phyloP scores from a whole-genome alignment of 176 grass and related monocot species.

The Ananas comosus region DNA sequence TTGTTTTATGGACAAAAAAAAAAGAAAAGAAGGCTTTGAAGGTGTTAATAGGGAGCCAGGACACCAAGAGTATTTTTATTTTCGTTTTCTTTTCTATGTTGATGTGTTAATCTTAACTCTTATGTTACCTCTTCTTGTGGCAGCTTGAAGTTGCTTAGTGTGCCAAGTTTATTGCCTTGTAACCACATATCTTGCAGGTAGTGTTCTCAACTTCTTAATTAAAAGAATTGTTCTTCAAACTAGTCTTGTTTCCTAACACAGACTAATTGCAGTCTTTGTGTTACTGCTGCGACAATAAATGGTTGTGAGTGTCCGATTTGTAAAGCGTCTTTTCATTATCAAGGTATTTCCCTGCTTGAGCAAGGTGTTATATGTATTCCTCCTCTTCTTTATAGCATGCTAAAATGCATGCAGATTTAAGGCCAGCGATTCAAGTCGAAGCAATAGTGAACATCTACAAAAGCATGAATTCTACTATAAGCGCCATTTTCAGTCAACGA shows the following conservation, averaged over 20 bases:
- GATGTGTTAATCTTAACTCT: background rate
- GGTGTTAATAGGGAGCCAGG: too few species aligned
- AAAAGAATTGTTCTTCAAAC: background rate
- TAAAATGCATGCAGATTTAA: conserved; percentile 27
- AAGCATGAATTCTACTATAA: conserved; percentile 61
- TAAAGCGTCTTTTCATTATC: conserved; percentile 48
- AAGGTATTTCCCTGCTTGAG: conserved; percentile 33
- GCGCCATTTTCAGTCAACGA: conserved; percentile 35
- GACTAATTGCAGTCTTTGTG: conserved; percentile 49
- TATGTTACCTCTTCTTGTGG: background rate
- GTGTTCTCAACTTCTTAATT: background rate
- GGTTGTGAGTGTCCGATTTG: conserved; percentile 64
- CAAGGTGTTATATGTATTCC: background rate
- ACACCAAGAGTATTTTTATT: background rate
- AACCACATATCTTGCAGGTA: conserved; percentile 88
- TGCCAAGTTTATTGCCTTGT: conserved; percentile 71
- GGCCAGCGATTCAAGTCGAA: conserved; percentile 46
- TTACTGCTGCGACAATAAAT: conserved; percentile 21
- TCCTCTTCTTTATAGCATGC: background rate
- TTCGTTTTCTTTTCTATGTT: background rate
- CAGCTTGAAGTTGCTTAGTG: conserved; percentile 75
- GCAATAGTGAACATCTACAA: conserved; percentile 64
- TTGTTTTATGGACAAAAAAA: too few species aligned
- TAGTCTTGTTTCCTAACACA: conserved; percentile 6
- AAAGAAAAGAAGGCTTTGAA: too few species aligned